phyloP scores from a whole-genome alignment of 2,329 filamentous ascomycete species.

The Lasiodiplodia sp. region DNA sequence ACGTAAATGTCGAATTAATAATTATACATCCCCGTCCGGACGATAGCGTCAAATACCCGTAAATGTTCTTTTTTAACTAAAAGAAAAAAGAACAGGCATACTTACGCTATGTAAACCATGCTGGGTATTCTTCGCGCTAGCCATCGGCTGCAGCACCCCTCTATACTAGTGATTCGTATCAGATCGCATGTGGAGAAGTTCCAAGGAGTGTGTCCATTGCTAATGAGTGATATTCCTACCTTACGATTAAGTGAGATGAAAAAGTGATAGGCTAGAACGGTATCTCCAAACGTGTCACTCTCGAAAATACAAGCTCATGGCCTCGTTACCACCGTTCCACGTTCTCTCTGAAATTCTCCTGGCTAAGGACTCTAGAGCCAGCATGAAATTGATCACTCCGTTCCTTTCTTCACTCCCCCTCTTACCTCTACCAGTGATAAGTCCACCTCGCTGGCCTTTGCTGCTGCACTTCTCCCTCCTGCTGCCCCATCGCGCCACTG shows the following conservation, averaged over 20 bases:
- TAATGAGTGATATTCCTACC: neutral
- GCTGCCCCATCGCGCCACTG: conserved; percentile 23
- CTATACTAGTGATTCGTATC: conserved; percentile 3
- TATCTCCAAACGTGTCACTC: conserved; percentile 1
- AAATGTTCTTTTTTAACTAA: too few species aligned
- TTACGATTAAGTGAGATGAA: neutral
- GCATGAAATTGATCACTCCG: neutral
- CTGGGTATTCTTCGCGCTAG: too few species aligned
- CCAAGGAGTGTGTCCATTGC: neutral
- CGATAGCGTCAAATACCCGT: too few species aligned
- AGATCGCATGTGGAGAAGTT: neutral
- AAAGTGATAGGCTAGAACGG: neutral
- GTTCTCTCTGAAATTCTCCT: neutral
- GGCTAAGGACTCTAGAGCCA: neutral
- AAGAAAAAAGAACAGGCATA: too few species aligned
- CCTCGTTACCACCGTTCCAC: neutral
- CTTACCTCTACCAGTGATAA: conserved; percentile 38
- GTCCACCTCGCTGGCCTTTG: conserved; percentile 42
- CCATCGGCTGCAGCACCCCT: too few species aligned
- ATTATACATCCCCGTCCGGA: too few species aligned
- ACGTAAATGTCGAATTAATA: too few species aligned
- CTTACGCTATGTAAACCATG: too few species aligned
- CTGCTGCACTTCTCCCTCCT: conserved; percentile 33
- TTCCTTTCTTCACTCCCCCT: neutral
- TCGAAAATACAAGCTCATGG: neutral